A percentile compares a stretch with the other conserved stretches of the same genome.
phyloP scores from a whole-genome alignment of 2,329 filamentous ascomycete species.

The Ophiostoma ips region DNA sequence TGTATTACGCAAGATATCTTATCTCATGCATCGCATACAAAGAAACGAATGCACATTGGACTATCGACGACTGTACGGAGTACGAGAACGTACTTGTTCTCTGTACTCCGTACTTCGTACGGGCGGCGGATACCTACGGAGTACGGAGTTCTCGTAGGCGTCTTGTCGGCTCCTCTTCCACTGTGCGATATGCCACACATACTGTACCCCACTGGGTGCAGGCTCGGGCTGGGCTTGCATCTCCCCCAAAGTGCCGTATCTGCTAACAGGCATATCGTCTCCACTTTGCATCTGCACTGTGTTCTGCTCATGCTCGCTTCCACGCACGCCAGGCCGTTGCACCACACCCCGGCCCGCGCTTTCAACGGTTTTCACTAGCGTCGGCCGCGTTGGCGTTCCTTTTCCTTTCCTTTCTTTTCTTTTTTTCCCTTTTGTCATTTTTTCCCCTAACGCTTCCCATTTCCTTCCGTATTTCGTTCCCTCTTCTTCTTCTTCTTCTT shows the following conservation, averaged over 20 bases:
- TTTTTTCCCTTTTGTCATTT: not conserved
- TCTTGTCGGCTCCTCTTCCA: not conserved
- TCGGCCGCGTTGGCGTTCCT: not conserved
- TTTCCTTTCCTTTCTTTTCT: not conserved
- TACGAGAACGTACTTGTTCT: too few relatives aligned
- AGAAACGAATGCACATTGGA: too few relatives aligned
- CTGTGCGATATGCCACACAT: not conserved
- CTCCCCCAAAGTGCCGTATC: not conserved
- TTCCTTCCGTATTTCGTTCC: not conserved
- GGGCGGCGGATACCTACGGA: too few relatives aligned
- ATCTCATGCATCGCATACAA: too few relatives aligned
- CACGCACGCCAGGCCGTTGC: constrained; percentile 3
- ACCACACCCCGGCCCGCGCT: constrained; percentile 9
- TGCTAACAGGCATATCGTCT: not conserved
- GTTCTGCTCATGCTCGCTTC: constrained; percentile 3
- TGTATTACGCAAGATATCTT: too few relatives aligned
- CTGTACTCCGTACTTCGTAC: too few relatives aligned
- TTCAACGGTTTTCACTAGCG: constrained; percentile 13
- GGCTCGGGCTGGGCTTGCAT: not conserved
- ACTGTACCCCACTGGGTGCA: not conserved
- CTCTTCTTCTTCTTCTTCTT: not conserved
- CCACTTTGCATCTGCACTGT: not conserved
- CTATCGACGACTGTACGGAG: too few relatives aligned
- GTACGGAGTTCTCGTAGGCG: too few relatives aligned
- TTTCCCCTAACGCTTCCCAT: not conserved